These are phyloP conservation scores for Asterophora lycoperdoides DNA, from an alignment of 768 basidiomycete species.

Conservation along the genomic window DNA sequence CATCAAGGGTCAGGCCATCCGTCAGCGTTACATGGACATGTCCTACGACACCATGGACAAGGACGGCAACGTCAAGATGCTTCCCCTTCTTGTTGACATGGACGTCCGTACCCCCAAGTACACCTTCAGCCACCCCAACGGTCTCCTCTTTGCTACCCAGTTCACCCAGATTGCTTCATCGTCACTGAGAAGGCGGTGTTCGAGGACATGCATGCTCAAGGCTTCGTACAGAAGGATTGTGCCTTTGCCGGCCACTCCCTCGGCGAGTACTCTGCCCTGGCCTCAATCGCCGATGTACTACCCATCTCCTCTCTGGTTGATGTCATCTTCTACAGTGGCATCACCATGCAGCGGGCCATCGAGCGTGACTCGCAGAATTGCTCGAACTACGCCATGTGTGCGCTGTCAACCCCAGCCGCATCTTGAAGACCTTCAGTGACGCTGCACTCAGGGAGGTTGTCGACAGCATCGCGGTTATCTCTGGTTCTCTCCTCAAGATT, in stretches of 20 bases:
- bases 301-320: slow-evolving; percentile 94
- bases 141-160: slow-evolving; percentile 95
- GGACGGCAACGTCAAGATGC: slow-evolving; percentile 92
- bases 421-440: slow-evolving; percentile 92
- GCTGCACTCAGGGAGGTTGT: slow-evolving; percentile 96
- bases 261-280: slow-evolving; percentile 97
- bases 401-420: slow-evolving; percentile 96
- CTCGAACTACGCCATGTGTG: slow-evolving; percentile 98
- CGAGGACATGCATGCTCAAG: slow-evolving; percentile 96
- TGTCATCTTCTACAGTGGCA: slow-evolving; percentile 98
- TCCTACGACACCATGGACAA: slow-evolving; percentile 96
- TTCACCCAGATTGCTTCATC: slow-evolving; percentile 98
- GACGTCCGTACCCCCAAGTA: slow-evolving; percentile 92
- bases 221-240: slow-evolving; percentile 87
- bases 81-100: slow-evolving; percentile 95
- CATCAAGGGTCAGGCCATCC: slow-evolving; percentile 97
- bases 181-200: slow-evolving; percentile 98
- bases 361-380: slow-evolving; percentile 91
- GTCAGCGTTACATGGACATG: slow-evolving; percentile 99
- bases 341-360: slow-evolving; percentile 99
- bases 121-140: slow-evolving; percentile 96
- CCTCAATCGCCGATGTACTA: slow-evolving; percentile 95
- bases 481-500: slow-evolving; percentile 86
- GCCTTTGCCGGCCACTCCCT: slow-evolving; percentile 98
- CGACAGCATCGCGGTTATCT: slow-evolving; percentile 76